These are phyloP conservation scores for Erodium moschatum DNA, from an alignment of 441 rosid species.

Conservation along the genomic window DNA sequence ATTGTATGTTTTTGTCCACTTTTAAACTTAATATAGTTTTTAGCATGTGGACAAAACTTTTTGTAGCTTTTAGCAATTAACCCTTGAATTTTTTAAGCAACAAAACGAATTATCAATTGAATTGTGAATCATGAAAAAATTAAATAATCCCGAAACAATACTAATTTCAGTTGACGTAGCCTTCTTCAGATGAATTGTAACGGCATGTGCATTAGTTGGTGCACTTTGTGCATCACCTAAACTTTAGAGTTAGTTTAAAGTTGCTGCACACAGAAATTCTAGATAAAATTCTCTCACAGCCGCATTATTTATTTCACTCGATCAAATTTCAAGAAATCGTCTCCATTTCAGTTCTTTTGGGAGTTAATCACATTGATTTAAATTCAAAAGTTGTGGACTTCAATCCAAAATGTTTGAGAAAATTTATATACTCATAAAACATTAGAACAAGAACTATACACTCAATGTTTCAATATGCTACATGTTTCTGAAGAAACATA, in stretches of 20 bases:
- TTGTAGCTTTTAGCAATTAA: too few relatives aligned
- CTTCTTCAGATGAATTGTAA: too few relatives aligned
- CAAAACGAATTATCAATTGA: not conserved
- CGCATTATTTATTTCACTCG: not conserved
- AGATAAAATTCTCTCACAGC: not conserved
- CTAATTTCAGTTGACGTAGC: not conserved
- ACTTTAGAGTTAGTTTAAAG: not conserved
- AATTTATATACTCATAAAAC: too few relatives aligned
- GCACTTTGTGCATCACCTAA: not conserved
- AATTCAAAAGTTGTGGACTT: not conserved
- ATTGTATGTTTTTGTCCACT: too few relatives aligned
- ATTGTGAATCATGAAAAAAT: not conserved
- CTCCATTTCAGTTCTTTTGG: not conserved
- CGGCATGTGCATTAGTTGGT: too few relatives aligned
- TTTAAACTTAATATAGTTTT: too few relatives aligned
- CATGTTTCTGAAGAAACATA: conserved; percentile 15
- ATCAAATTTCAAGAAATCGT: not conserved
- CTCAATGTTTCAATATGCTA: too few relatives aligned
- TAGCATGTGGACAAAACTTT: too few relatives aligned
- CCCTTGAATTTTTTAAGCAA: not conserved
- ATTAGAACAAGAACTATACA: too few relatives aligned
- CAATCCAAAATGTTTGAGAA: too few relatives aligned
- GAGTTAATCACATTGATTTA: not conserved
- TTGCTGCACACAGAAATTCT: not conserved
- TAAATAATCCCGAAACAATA: not conserved